Percentiles rank a stretch among this genome's conserved stretches.
Conservation (phyloP, 192 early-diverging fungal genomes). For the Coemansia sp. region DNA sequence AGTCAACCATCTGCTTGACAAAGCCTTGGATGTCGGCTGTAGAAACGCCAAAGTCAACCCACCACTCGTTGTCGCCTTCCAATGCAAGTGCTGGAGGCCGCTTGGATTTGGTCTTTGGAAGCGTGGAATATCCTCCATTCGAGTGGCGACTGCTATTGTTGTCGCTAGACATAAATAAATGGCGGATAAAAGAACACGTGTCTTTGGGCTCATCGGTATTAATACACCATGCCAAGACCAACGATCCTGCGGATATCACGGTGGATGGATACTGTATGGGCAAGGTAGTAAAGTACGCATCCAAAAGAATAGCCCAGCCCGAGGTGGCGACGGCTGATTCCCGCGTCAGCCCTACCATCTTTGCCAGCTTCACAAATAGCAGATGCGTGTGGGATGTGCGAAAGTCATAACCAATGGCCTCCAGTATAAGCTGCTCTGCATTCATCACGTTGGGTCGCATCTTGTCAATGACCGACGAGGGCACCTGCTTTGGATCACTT, state of each 20-base stretch:
- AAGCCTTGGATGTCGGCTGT: conserved; percentile 45
- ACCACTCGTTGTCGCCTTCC: conserved; percentile 27
- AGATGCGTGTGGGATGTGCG: conserved; percentile 71
- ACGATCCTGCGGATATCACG: conserved; percentile 41
- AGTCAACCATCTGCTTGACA: conserved; percentile 54
- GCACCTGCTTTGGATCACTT: conserved; percentile 12
- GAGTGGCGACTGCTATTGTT: neutral
- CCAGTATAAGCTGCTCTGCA: conserved; percentile 72
- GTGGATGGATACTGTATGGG: conserved; percentile 50
- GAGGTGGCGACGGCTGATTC: conserved; percentile 16
- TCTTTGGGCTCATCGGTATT: conserved; percentile 20
- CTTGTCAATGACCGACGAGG: conserved; percentile 63
- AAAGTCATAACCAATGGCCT: conserved; percentile 81
- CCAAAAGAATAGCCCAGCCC: conserved; percentile 49
- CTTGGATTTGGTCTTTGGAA: conserved; percentile 1
- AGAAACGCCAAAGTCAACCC: conserved; percentile 36
- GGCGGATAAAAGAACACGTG: conserved; percentile 12
- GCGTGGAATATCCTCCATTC: conserved; percentile 5
- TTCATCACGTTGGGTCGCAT: conserved; percentile 63
- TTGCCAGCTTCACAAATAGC: conserved; percentile 72
- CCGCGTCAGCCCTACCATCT: conserved; percentile 53
- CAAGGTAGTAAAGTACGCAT: conserved; percentile 51
- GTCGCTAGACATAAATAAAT: neutral
- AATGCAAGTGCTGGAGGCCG: conserved; percentile 24
- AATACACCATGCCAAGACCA: conserved; percentile 52